A percentile compares a stretch with the other conserved stretches of the same genome.
phyloP scores from a whole-genome alignment of 495 filamentous ascomycete genomes.

The Lophiotrema nucula region DNA sequence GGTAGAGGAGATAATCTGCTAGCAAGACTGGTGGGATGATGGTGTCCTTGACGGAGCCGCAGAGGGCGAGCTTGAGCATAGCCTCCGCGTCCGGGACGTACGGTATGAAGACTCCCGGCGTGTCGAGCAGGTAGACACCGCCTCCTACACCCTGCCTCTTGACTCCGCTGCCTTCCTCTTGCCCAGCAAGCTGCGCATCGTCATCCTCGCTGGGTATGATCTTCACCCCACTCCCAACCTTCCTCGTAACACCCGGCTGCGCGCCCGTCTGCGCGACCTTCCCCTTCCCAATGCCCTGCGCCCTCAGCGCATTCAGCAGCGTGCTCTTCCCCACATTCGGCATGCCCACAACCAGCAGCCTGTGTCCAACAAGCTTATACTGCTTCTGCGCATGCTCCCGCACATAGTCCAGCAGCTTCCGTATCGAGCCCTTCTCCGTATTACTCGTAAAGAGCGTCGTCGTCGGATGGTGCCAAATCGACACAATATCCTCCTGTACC shows the following conservation, averaged over 20 bases:
- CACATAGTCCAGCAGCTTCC: slow-evolving; percentile 45
- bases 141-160: slow-evolving; percentile 25
- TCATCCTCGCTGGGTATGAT: slow-evolving; percentile 59
- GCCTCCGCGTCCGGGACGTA: slow-evolving; percentile 79
- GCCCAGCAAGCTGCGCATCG: not conserved
- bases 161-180: not conserved
- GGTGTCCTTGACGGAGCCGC: slow-evolving; percentile 86
- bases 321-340: slow-evolving; percentile 94
- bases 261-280: slow-evolving; percentile 83
- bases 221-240: slow-evolving; percentile 78
- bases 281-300: slow-evolving; percentile 61
- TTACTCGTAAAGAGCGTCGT: slow-evolving; percentile 26
- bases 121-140: slow-evolving; percentile 68
- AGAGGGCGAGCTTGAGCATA: slow-evolving; percentile 90
- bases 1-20: slow-evolving; percentile 86
- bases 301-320: slow-evolving; percentile 81
- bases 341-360: slow-evolving; percentile 91
- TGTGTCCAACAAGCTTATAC: slow-evolving; percentile 64
- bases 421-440: not conserved
- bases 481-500: slow-evolving; percentile 50
- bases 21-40: slow-evolving; percentile 71
- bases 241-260: slow-evolving; percentile 86
- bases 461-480: slow-evolving; percentile 56
- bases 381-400: slow-evolving; percentile 47
- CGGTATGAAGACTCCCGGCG: slow-evolving; percentile 87